Percentiles rank a stretch among this genome's conserved stretches.
Evolutionary conservation across 2,329 filamentous ascomycete species (phyloP).

Genomic region (Juglanconis oblonga): DNA sequence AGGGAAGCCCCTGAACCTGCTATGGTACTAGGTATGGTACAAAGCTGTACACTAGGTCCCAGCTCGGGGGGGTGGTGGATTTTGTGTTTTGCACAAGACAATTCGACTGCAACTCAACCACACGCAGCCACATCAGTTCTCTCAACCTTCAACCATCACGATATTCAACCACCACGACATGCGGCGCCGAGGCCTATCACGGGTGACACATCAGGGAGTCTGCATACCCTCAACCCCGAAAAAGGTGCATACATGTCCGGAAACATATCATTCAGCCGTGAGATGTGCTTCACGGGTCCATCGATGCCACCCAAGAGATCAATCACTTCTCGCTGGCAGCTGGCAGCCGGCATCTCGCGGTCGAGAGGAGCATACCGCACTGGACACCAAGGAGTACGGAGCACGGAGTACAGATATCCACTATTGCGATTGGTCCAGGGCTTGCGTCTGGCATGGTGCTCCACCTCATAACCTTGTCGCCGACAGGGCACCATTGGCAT

Average conservation of each 20-base stretch:
- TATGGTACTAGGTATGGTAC: not conserved
- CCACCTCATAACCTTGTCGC: conserved; percentile 10
- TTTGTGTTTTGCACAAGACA: too few relatives aligned
- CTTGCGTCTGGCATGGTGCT: conserved; percentile 11
- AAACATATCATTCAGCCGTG: not conserved
- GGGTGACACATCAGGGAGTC: too few relatives aligned
- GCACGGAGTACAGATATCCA: not conserved
- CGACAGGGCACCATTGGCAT: conserved; percentile 17
- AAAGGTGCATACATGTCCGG: not conserved
- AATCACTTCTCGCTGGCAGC: conserved; percentile 9
- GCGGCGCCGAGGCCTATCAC: too few relatives aligned
- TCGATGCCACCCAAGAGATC: not conserved
- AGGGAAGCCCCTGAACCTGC: not conserved
- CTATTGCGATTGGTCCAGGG: not conserved
- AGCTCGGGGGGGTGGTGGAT: too few relatives aligned
- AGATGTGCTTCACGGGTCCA: too few relatives aligned
- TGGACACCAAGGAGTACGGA: not conserved
- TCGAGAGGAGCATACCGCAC: not conserved
- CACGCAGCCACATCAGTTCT: too few relatives aligned
- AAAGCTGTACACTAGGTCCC: too few relatives aligned
- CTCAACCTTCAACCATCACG: too few relatives aligned
- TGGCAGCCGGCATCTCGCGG: conserved; percentile 5
- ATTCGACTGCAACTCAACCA: too few relatives aligned
- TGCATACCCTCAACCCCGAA: too few relatives aligned
- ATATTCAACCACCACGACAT: too few relatives aligned